phyloP scores from a whole-genome alignment of 495 filamentous ascomycete genomes.

The Barbatosphaeria neglecta region DNA sequence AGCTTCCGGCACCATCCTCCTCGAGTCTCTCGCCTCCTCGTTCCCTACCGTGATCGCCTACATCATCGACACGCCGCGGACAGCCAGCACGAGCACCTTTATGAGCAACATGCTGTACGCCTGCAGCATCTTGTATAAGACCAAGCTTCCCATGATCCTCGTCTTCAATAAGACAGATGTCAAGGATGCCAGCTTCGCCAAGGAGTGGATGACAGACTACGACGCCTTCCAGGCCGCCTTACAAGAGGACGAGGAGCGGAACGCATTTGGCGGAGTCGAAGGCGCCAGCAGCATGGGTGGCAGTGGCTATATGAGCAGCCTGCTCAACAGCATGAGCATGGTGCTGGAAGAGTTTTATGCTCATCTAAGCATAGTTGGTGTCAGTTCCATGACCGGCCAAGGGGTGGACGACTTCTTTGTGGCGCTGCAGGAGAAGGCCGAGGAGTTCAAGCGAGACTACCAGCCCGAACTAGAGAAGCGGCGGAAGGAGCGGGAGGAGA shows the following conservation, averaged over 20 bases:
- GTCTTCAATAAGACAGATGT: constrained; percentile 99
- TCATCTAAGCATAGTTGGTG: constrained; percentile 81
- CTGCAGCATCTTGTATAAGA: constrained; percentile 96
- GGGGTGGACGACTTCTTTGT: constrained; percentile 90
- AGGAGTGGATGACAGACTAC: constrained; percentile 99
- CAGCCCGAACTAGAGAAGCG: constrained; percentile 79
- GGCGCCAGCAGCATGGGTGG: constrained; percentile 53
- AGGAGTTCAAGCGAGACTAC: constrained; percentile 88
- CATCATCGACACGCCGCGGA: constrained; percentile 90
- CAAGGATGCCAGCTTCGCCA: constrained; percentile 78
- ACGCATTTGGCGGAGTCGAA: constrained; percentile 65
- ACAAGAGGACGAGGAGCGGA: constrained; percentile 61
- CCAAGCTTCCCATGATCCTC: constrained; percentile 92
- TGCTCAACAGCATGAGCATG: constrained; percentile 93
- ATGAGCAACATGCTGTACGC: constrained; percentile 99
- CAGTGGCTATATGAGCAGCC: constrained; percentile 92
- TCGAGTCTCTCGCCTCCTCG: constrained; percentile 80
- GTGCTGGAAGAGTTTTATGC: constrained; percentile 97
- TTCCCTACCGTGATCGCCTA: constrained; percentile 97
- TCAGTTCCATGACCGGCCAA: constrained; percentile 84
- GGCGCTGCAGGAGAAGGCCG: constrained; percentile 71
- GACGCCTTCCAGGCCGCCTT: constrained; percentile 88
- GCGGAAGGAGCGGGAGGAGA: constrained; percentile 60
- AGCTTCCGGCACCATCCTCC: constrained; percentile 82
- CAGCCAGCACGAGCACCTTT: constrained; percentile 85